phyloP scores from a whole-genome alignment of 306 rosid genomes.

The Medicago arabica region DNA sequence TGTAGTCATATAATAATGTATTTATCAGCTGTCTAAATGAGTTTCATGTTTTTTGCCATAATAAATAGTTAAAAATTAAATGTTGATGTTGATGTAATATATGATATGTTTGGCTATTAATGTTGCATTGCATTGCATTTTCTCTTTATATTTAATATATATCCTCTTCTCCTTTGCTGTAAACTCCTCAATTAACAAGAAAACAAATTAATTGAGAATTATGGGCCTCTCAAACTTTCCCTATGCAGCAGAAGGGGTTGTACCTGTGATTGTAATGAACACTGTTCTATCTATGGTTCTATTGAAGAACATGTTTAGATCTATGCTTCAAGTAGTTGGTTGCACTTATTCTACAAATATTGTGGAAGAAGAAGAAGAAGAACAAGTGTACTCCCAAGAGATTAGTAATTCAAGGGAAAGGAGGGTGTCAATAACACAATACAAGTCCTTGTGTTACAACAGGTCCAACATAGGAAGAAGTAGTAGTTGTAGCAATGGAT shows the following conservation, averaged over 20 bases:
- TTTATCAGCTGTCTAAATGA: too few species aligned
- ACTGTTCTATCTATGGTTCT: slow-evolving; percentile 59
- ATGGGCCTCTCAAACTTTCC: slow-evolving; percentile 86
- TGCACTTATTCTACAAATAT: slow-evolving; percentile 23
- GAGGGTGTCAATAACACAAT: slow-evolving; percentile 58
- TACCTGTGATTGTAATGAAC: slow-evolving; percentile 71
- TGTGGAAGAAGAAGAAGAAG: slow-evolving; percentile 25
- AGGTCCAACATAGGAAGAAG: background rate
- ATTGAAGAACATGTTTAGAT: slow-evolving; percentile 71
- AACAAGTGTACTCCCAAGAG: slow-evolving; percentile 39
- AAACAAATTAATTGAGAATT: background rate
- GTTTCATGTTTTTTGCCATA: background rate
- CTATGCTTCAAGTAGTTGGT: slow-evolving; percentile 56
- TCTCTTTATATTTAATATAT: background rate
- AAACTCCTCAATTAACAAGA: background rate
- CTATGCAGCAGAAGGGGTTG: slow-evolving; percentile 60
- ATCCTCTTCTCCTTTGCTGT: background rate
- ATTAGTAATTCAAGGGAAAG: slow-evolving; percentile 43
- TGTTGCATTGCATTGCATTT: background rate
- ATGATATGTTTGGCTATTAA: background rate
- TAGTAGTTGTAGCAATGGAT: too few species aligned
- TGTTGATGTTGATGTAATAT: background rate
- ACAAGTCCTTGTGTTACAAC: slow-evolving; percentile 53
- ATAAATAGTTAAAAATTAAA: background rate
- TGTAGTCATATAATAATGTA: too few species aligned